These are phyloP conservation scores for Mortierella sp. DNA, from an alignment of 371 early-diverging fungal species.

Conservation along the genomic window DNA sequence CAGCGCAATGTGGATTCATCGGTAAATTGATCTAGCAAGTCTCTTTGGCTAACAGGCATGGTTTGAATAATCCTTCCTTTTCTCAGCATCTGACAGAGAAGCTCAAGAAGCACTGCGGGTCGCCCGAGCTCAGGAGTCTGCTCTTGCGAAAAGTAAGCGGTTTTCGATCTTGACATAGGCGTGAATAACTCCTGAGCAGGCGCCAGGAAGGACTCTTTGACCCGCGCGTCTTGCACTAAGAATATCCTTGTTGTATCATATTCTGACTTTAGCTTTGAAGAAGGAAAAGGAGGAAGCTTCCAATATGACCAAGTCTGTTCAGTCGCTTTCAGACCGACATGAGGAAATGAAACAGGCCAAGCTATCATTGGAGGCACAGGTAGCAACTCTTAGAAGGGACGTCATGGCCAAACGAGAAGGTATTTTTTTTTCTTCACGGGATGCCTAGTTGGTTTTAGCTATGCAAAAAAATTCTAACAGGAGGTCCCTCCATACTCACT, in stretches of 20 bases:
- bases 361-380: slow-evolving; percentile 16
- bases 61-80: neutral
- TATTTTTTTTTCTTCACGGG: slow-evolving; percentile 3
- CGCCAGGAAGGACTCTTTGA: neutral
- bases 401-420: slow-evolving; percentile 52
- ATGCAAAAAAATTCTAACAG: neutral
- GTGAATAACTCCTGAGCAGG: neutral
- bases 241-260: neutral
- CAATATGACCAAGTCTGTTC: slow-evolving; percentile 25
- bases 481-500: neutral
- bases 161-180: neutral
- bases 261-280: slow-evolving; percentile 27
- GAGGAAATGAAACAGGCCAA: slow-evolving; percentile 34
- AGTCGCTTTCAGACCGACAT: slow-evolving; percentile 15
- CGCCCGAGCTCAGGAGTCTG: slow-evolving; percentile 21
- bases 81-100: slow-evolving; percentile 21
- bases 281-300: slow-evolving; percentile 44
- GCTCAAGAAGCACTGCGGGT: slow-evolving; percentile 29
- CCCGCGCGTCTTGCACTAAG: neutral
- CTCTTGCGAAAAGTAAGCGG: neutral
- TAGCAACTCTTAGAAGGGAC: slow-evolving; percentile 27
- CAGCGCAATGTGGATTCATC: no score
- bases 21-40: no score
- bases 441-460: no score
- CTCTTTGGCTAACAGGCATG: no score